These are phyloP conservation scores for Solanum tacnaense DNA, from an alignment of 257 asterid genomes.

Conservation along the genomic window DNA sequence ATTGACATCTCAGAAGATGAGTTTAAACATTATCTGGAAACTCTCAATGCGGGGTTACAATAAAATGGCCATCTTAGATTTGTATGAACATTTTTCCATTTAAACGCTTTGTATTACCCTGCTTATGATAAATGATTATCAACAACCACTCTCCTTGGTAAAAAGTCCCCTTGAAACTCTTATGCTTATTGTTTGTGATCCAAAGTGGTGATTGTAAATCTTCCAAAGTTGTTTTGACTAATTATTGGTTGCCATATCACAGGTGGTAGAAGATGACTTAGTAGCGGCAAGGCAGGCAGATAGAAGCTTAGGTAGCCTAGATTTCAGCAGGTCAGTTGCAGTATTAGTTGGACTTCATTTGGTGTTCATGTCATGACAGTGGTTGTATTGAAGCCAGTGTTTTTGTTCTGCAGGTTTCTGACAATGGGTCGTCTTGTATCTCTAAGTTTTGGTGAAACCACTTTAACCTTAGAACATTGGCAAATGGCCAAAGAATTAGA, in stretches of 20 bases:
- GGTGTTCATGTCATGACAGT: background rate
- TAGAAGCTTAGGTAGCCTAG: conserved; percentile 70
- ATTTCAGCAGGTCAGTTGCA: conserved; percentile 62
- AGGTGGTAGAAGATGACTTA: conserved; percentile 80
- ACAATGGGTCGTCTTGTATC: conserved; percentile 74
- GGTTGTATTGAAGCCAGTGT: background rate
- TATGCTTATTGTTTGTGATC: background rate
- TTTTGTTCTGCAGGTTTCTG: conserved; percentile 52
- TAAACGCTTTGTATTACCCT: background rate
- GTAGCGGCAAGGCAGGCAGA: conserved; percentile 86
- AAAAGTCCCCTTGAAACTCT: background rate
- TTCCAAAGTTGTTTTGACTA: background rate
- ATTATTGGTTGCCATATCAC: background rate
- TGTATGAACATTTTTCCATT: background rate
- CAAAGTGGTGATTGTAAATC: background rate
- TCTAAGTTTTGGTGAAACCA: conserved; percentile 62
- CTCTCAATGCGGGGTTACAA: background rate
- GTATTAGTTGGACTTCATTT: background rate
- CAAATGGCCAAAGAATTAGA: conserved; percentile 84
- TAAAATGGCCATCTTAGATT: background rate
- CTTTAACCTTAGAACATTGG: conserved; percentile 74
- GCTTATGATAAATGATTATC: background rate
- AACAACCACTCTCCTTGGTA: background rate
- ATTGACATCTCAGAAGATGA: background rate
- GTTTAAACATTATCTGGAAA: background rate